A percentile compares a stretch with the other conserved stretches of the same genome.
Evolutionary conservation across 768 basidiomycete species (phyloP).

Genomic region (Lentinula edodes): DNA sequence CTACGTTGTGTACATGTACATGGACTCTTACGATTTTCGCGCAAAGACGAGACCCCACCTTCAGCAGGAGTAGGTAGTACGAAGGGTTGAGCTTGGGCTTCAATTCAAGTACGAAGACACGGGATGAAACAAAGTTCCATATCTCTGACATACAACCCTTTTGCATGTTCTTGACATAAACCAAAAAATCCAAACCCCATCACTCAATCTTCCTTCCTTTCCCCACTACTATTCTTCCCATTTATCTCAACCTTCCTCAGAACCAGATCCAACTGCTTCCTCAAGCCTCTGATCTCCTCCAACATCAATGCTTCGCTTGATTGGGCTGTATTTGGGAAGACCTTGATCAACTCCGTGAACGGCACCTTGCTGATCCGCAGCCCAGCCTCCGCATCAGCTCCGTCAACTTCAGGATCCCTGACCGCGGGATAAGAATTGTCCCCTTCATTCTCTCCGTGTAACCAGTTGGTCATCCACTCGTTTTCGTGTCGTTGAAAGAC

Average conservation of each 20-base stretch:
- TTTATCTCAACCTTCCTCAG: conserved; percentile 30
- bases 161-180: no score
- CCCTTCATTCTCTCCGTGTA: conserved; percentile 53
- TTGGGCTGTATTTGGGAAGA: conserved; percentile 72
- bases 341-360: conserved; percentile 64
- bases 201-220: not conserved
- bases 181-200: no score
- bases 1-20: no score
- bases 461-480: conserved; percentile 66
- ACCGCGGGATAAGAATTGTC: conserved; percentile 46
- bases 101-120: no score
- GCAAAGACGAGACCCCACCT: no score
- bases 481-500: conserved; percentile 40
- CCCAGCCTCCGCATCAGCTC: conserved; percentile 46
- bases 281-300: conserved; percentile 56
- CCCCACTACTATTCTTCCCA: not conserved
- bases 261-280: conserved; percentile 35
- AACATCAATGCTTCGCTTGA: conserved; percentile 67
- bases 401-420: conserved; percentile 58
- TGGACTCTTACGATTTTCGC: no score
- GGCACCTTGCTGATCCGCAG: conserved; percentile 64
- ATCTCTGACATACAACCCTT: no score
- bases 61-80: no score
- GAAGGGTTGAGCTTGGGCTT: no score
- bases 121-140: no score